A percentile compares a stretch with the other conserved stretches of the same genome.
phyloP scores from a whole-genome alignment of 495 filamentous ascomycete genomes.

The Penicillium macrosclerotiorum region DNA sequence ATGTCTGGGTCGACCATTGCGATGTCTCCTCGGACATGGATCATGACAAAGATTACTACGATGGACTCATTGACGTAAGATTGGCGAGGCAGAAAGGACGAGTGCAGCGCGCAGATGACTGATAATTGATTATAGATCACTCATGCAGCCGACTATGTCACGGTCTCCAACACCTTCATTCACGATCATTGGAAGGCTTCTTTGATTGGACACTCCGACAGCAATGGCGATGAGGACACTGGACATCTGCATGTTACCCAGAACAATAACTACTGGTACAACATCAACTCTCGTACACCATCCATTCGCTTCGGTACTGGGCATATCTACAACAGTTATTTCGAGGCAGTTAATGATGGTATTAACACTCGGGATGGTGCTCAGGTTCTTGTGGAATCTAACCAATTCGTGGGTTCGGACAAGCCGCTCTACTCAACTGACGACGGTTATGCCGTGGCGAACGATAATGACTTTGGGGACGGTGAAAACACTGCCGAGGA shows the following conservation, averaged over 20 bases:
- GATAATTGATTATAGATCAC: slow-evolving; percentile 22
- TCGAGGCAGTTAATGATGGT: slow-evolving; percentile 47
- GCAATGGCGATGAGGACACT: slow-evolving; percentile 42
- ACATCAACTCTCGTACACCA: slow-evolving; percentile 59
- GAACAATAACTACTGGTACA: slow-evolving; percentile 61
- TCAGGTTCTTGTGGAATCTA: slow-evolving; percentile 62
- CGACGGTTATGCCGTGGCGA: slow-evolving; percentile 49
- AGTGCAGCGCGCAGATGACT: not conserved
- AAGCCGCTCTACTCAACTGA: slow-evolving; percentile 57
- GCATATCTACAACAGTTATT: slow-evolving; percentile 52
- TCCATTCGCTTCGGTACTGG: slow-evolving; percentile 63
- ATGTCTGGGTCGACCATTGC: slow-evolving; percentile 69
- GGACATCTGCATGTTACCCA: slow-evolving; percentile 60
- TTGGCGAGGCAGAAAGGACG: not conserved
- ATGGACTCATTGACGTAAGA: slow-evolving; percentile 61
- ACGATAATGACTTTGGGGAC: slow-evolving; percentile 56
- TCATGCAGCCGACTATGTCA: slow-evolving; percentile 51
- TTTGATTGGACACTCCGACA: slow-evolving; percentile 57
- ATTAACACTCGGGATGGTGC: slow-evolving; percentile 67
- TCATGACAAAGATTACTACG: slow-evolving; percentile 65
- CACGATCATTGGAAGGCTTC: slow-evolving; percentile 67
- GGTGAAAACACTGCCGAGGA: slow-evolving; percentile 42
- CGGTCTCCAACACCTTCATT: slow-evolving; percentile 48
- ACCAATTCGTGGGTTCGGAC: slow-evolving; percentile 48
- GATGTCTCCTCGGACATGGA: slow-evolving; percentile 58